These are phyloP conservation scores for Fusarium sambucinum DNA, from an alignment of 2,329 filamentous ascomycete genomes.

Conservation along the genomic window DNA sequence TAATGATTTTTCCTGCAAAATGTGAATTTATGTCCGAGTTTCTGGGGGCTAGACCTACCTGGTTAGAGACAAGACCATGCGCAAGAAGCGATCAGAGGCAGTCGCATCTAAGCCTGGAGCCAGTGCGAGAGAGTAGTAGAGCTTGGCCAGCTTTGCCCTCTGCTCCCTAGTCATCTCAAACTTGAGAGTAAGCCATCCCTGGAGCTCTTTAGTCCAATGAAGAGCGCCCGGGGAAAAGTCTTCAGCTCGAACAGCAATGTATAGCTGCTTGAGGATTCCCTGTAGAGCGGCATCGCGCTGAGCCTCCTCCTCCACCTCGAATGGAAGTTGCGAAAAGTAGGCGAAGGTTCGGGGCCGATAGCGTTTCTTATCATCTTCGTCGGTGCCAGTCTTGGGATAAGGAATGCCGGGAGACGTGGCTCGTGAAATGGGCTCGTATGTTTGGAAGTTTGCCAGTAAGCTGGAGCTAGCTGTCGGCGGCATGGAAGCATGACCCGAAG, in stretches of 20 bases:
- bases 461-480: conserved; percentile 51
- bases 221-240: conserved; percentile 94
- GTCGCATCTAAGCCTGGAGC: conserved; percentile 87
- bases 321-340: conserved; percentile 92
- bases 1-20: conserved; percentile 87
- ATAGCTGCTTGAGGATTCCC: conserved; percentile 93
- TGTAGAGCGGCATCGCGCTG: conserved; percentile 83
- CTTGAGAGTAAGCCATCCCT: conserved; percentile 95
- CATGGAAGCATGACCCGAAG: conserved; percentile 49
- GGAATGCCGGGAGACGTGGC: conserved; percentile 84
- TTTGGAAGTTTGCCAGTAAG: conserved; percentile 55
- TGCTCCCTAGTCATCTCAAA: conserved; percentile 93
- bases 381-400: conserved; percentile 60
- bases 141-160: conserved; percentile 83
- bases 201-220: conserved; percentile 96
- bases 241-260: conserved; percentile 89
- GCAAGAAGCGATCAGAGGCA: conserved; percentile 89
- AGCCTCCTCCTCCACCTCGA: conserved; percentile 82
- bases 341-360: conserved; percentile 92
- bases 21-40: conserved; percentile 24
- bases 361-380: conserved; percentile 69
- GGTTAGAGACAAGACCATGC: conserved; percentile 96
- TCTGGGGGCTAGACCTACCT: conserved; percentile 70
- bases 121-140: conserved; percentile 94
- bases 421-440: conserved; percentile 80